Evolutionary conservation across 345 rosid genomes (phyloP).

Genomic region (Eucalyptus microcorys): DNA sequence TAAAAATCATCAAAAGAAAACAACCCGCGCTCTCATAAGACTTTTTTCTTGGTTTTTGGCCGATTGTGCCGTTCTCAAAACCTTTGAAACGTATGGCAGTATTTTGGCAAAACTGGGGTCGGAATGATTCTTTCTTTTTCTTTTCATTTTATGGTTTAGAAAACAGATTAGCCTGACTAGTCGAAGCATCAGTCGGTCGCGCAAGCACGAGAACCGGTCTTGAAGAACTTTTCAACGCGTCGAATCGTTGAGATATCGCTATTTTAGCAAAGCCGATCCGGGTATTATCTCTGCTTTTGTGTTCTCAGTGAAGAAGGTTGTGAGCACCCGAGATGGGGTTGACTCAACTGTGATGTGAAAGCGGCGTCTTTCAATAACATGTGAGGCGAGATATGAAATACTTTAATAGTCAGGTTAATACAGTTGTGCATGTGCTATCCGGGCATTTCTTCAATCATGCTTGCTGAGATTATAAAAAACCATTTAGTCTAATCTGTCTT

Average conservation of each 20-base stretch:
- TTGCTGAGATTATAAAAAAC: neutral
- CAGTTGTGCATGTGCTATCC: neutral
- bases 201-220: neutral
- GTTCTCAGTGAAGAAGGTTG: neutral
- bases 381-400: neutral
- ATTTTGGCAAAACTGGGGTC: neutral
- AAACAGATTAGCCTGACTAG: neutral
- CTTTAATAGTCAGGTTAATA: neutral
- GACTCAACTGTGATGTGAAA: neutral
- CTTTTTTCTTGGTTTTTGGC: neutral
- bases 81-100: neutral
- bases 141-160: neutral
- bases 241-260: neutral
- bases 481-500: neutral
- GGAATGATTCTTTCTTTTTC: neutral
- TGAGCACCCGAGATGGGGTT: neutral
- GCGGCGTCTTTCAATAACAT: neutral
- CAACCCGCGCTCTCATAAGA: no score
- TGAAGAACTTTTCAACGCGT: neutral
- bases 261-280: neutral
- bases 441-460: neutral
- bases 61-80: neutral
- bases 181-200: neutral
- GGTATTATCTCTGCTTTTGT: neutral
- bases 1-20: neutral